Evolutionary conservation across 108 stramenopile species (phyloP), one percentile per base, ranked within the genome.

Genomic region (Nannochloropsis oceanica): DNA sequence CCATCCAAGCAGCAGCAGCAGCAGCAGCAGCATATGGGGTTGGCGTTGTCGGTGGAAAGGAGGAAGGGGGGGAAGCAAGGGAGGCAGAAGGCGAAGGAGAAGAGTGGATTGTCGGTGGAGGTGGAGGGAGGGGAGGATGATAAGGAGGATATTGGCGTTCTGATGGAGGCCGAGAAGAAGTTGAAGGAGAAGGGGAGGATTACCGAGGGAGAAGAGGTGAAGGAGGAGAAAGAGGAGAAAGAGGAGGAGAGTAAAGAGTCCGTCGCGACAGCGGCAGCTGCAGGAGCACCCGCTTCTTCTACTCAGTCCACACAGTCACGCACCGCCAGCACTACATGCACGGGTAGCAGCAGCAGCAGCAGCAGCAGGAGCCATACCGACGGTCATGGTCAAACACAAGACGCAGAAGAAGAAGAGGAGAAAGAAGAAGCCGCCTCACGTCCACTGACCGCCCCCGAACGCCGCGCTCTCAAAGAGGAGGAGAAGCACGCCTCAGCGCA

Each of bases 401-500:
- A 13, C 18, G 3, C 0, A 43, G 20, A 26, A 8, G 20, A 80
- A 43, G 34, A 13, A 18, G 42, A 25, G 43, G 25, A 42, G 20
- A 81, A 27, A n/a, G 26, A 50, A 10, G n/a, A n/a, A n/a, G n/a
- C n/a, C n/a, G n/a, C n/a, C n/a, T n/a, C n/a, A n/a, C n/a, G n/a
- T n/a, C n/a, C n/a, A n/a, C n/a, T n/a, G n/a, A n/a, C n/a, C n/a
- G n/a, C n/a, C n/a, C n/a, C n/a, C n/a, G n/a, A n/a, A n/a, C n/a
- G n/a, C n/a, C 79, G 8, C 13, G 26, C 25, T 18, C 82, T n/a
- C 25, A 25, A n/a, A 18, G 25, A 25, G 20, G n/a, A 34, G n/a
- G 42, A 84, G 12, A 80, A 14, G 12, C 24, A 24, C 34, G 27
- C 86, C 44, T 80, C 34, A 79, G 89, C 89, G 26, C 89, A 91